A percentile compares a stretch with the other conserved stretches of the same genome.
These are phyloP conservation scores for Trametes elegans DNA, from an alignment of 768 basidiomycete genomes.

Conservation along the genomic window DNA sequence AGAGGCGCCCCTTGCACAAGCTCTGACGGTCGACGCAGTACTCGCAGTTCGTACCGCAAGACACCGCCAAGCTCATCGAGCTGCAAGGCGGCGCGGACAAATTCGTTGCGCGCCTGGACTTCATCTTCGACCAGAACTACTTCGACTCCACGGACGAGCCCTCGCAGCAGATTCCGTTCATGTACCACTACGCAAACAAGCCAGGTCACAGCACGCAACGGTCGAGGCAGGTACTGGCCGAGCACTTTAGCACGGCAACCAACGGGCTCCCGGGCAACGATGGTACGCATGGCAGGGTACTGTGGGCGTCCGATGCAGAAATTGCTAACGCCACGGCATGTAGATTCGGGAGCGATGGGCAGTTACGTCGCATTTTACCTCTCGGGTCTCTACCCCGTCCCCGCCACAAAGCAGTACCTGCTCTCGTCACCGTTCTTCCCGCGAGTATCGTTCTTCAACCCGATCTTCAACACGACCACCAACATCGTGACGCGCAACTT, in stretches of 20 bases:
- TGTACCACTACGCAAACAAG: conserved; percentile 66
- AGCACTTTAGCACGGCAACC: conserved; percentile 54
- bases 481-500: conserved; percentile 51
- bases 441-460: conserved; percentile 59
- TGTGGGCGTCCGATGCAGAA: no score
- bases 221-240: conserved; percentile 52
- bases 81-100: conserved; percentile 56
- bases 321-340: background rate
- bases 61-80: conserved; percentile 57
- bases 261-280: conserved; percentile 51
- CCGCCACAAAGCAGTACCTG: conserved; percentile 57
- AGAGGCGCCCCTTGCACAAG: background rate
- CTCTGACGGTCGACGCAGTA: conserved; percentile 37
- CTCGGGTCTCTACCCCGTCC: conserved; percentile 60
- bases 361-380: conserved; percentile 60
- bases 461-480: conserved; percentile 53
- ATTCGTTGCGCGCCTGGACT: conserved; percentile 55
- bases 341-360: conserved; percentile 55
- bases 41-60: conserved; percentile 65
- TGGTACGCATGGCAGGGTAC: no score
- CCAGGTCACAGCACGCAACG: conserved; percentile 59
- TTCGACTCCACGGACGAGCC: conserved; percentile 66
- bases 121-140: conserved; percentile 58
- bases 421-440: conserved; percentile 64
- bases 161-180: conserved; percentile 65